These are phyloP conservation scores for Lathyrus aphaca DNA, from an alignment of 306 rosid genomes.

Conservation along the genomic window DNA sequence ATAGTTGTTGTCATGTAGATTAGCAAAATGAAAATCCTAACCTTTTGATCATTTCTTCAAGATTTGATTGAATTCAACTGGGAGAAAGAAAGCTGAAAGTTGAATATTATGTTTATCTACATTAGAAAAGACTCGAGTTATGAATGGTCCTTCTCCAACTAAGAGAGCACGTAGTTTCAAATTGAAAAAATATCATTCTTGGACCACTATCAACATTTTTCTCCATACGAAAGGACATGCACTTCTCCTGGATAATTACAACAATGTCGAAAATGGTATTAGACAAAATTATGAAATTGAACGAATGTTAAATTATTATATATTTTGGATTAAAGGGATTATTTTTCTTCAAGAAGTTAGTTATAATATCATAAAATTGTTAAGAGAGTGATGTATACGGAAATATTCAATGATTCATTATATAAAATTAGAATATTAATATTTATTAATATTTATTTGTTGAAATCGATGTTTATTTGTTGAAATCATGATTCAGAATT, in stretches of 20 bases:
- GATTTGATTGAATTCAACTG: slow-evolving; percentile 6
- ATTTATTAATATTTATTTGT: too few species aligned
- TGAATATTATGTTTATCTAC: too few species aligned
- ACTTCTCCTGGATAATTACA: slow-evolving; percentile 6
- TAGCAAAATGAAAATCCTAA: slow-evolving; percentile 6
- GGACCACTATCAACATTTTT: slow-evolving; percentile 24
- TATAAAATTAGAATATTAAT: too few species aligned
- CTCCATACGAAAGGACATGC: background rate
- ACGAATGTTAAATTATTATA: background rate
- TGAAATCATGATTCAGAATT: too few species aligned
- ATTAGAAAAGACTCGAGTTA: background rate
- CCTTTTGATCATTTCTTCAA: background rate
- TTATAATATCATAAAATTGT: background rate
- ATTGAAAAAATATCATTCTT: background rate
- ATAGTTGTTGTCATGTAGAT: slow-evolving; percentile 20
- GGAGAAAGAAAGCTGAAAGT: slow-evolving; percentile 3
- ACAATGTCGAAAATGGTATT: background rate
- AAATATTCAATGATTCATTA: too few species aligned
- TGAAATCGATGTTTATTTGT: too few species aligned
- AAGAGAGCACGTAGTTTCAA: slow-evolving; percentile 1
- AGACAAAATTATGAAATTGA: background rate
- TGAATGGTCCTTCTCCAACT: slow-evolving; percentile 37
- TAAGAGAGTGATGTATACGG: background rate
- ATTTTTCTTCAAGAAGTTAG: background rate
- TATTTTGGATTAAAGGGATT: background rate